phyloP scores from a whole-genome alignment of 2,329 filamentous ascomycete genomes.

The Colletotrichum sp. region DNA sequence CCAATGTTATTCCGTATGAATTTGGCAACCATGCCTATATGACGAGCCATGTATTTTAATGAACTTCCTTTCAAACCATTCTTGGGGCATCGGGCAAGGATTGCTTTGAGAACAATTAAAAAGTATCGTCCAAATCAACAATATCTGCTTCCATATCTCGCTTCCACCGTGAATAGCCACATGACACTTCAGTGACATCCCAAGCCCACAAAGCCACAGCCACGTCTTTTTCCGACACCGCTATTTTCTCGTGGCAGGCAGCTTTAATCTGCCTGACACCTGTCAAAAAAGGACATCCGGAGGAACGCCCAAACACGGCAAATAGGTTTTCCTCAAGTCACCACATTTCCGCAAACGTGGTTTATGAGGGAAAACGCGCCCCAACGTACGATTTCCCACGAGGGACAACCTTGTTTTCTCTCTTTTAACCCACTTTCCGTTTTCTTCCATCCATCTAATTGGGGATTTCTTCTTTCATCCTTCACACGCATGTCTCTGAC shows the following conservation, averaged over 20 bases:
- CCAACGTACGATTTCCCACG: not conserved
- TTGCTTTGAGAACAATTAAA: not conserved
- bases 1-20: not conserved
- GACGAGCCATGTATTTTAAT: not conserved
- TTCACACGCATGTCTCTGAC: not conserved
- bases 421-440: not conserved
- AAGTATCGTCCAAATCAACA: not conserved
- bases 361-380: not conserved
- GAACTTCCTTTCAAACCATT: not conserved
- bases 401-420: not conserved
- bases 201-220: not conserved
- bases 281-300: not conserved
- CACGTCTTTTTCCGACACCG: not conserved
- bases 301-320: not conserved
- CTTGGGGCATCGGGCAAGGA: not conserved
- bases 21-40: not conserved
- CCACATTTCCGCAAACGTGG: not conserved
- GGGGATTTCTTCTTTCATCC: not conserved
- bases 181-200: not conserved
- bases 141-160: not conserved
- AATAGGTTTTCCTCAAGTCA: not conserved
- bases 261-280: not conserved
- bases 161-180: not conserved
- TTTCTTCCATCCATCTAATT: not conserved
- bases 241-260: not conserved